Base-by-base conservation (phyloP, 2,329 filamentous ascomycete genomes). In the Ophiostoma australiae region DNA sequence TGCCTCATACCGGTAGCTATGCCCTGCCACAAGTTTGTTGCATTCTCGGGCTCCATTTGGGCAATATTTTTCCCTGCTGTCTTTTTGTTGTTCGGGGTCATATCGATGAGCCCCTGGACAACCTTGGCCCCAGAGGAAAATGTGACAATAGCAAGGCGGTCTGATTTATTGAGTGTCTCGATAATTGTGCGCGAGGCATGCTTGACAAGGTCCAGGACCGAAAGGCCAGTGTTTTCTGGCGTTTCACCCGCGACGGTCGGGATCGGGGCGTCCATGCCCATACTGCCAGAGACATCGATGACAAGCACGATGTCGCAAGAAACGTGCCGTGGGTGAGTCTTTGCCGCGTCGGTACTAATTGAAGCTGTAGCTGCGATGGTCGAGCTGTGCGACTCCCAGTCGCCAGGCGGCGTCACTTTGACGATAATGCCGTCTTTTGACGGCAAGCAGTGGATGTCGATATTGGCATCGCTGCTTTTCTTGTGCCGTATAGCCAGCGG, bases 291-390 rank as follows among this genome's bases (percentile, higher is more conserved):
- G 17, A 88, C 81, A 75, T 89, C 87, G 70, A 89, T 87, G 20
- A 86, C 86, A 2, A 89, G 81, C 1, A 88, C 86, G 41, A 89
- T 84, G 72, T 89, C 87, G 75, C 85, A 87, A 1, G 86, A 83
- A 0, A 84, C 80, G 3, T 66, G 63, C 20, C 20, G 63, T 10
- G 63, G 63, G 11, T 27, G 75, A 75, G 70, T 0, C 79, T 72
- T 0, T 73, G 65, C 55, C 13, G 37, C 33, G 39, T 7, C 37
- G 15, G 48, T 67, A 31, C 2, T 74, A n/a, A 1, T 3, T 48
- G 20, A 7, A 48, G 44, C 17, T 20, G 44, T n/a, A 8, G 44
- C 6, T 48, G 44, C 20, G 0, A 11, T 5, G 13, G 44, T 20
- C 2, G 44, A n/a, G 23, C 0, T 15, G 31, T 20, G 52, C 8